phyloP scores from a whole-genome alignment of 2,329 filamentous ascomycete genomes.

The Pestalotiopsis sp. region DNA sequence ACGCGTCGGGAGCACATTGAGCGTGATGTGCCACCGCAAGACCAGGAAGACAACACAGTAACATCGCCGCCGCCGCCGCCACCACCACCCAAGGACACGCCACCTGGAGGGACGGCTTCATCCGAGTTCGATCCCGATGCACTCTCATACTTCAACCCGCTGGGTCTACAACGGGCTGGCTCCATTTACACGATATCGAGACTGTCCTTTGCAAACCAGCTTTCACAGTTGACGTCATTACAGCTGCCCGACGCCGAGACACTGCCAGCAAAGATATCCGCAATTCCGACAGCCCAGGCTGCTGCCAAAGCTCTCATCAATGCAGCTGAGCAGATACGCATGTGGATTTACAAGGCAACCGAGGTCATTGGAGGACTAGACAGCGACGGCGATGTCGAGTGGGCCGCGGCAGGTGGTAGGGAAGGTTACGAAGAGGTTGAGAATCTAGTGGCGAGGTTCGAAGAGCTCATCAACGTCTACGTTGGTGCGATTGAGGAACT shows the following conservation, averaged over 20 bases:
- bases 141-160: slow-evolving; percentile 67
- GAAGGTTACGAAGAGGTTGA: slow-evolving; percentile 77
- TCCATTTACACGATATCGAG: slow-evolving; percentile 94
- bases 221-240: slow-evolving; percentile 88
- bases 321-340: slow-evolving; percentile 87
- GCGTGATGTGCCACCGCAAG: slow-evolving; percentile 44
- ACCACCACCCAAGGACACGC: slow-evolving; percentile 56
- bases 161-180: slow-evolving; percentile 69
- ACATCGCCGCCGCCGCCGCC: slow-evolving; percentile 37
- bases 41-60: slow-evolving; percentile 30
- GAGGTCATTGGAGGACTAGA: slow-evolving; percentile 88
- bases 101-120: slow-evolving; percentile 39
- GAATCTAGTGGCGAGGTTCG: slow-evolving; percentile 79
- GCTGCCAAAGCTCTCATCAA: slow-evolving; percentile 82
- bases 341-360: slow-evolving; percentile 91
- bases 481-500: slow-evolving; percentile 92
- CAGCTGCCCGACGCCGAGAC: slow-evolving; percentile 84
- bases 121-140: slow-evolving; percentile 53
- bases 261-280: slow-evolving; percentile 79
- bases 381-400: slow-evolving; percentile 96
- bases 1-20: slow-evolving; percentile 62
- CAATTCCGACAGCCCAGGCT: slow-evolving; percentile 82
- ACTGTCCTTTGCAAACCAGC: slow-evolving; percentile 89
- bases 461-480: slow-evolving; percentile 88
- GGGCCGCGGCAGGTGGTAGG: slow-evolving; percentile 86